Base-by-base conservation (phyloP, 768 basidiomycete genomes). In the Pisolithus sp. region DNA sequence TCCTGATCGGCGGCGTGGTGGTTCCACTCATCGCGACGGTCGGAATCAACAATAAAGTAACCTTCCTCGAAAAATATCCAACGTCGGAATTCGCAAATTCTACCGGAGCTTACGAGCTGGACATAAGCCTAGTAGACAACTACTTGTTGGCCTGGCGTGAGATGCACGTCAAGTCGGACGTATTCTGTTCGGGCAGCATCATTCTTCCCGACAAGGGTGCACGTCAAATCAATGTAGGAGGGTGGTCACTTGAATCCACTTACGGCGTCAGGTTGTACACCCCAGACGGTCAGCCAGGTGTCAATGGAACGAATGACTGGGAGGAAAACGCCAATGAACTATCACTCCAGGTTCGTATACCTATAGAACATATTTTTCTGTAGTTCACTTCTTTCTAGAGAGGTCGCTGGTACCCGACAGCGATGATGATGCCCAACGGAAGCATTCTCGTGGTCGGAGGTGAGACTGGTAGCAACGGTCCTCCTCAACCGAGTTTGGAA, bases 91-190 rank as follows among this genome's bases (percentile, higher is more conserved):
- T 72, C 51, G 53, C 62, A 3, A 88, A 88, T 64, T 75, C 83
- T 4, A 88, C 89, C 15, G 88, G 86, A 8, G 86, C 86, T 1
- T 89, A 88, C 55, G 89, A 91, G 56, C 71, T 91, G 23, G 88
- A 89, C 59, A 64, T 82, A 38, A 81, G 74, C 26, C 69, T 89
- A 31, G 73, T 72, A 0, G 54, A 72, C 53, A 68, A 75, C 30
- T 72, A 71, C 50, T 7, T 39, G 20, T 54, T 65, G 50, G 78
- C 86, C 7, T 91, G 86, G 86, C 83, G 87, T 37, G 75, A 74
- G 54, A 87, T 90, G 85, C 82, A 89, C 53, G 68, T 88, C 57
- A 73, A 86, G 68, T 74, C 84, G 9, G 85, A 91, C 57, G 86
- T 90, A 10, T 91, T 91, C 72, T 90, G 89, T 62, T 81, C 88